Base-by-base conservation (phyloP, 208 protist genomes). In the Acanthamoeba sp. region DNA sequence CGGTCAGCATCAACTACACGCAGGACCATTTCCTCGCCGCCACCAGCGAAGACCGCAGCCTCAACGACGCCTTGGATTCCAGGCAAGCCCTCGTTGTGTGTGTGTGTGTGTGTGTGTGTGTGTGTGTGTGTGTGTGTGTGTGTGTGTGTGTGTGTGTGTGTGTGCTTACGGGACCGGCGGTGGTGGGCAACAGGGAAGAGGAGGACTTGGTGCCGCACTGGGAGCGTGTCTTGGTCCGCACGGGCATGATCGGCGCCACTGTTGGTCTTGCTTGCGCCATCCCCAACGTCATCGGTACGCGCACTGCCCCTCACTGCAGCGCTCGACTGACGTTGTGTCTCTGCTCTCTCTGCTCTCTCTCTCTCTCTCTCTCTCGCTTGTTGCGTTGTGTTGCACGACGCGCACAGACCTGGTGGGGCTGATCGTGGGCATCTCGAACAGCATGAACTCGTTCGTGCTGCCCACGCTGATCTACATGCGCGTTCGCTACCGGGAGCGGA, bases 391-490 rank as follows among this genome's bases (percentile, higher is more conserved):
- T n/a, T n/a, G n/a, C 45, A 7, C 45, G 45, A 50, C 45, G 18
- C 45, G 5, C 45, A 14, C 62, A 69, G 62, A 69, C 29, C 40
- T 84, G n/a, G 73, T 84, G 20, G 73, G 73, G 24, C 27, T 84
- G 18, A 84, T 84, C n/a, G 73, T 84, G 32, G 73, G 73, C 9
- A 50, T 84, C 24, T 84, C 73, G 20, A 84, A 84, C 40, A 52
- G 38, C 73, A 84, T 84, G 73, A 84, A 84, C 38, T 84, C 73
- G 38, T 84, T 84, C 40, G 40, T 84, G 16, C 22, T 84, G 22
- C 73, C 73, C 10, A 84, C 40, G 73, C 62, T 69, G n/a, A 69
- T 69, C 62, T 69, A 36, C 62, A 69, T 69, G 62, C 62, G 62
- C 18, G 62, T 69, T 10, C 62, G 62, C 18, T 69, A 69, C 29